phyloP scores from a whole-genome alignment of 2,329 filamentous ascomycete species.

The Myrmaecium sp. region DNA sequence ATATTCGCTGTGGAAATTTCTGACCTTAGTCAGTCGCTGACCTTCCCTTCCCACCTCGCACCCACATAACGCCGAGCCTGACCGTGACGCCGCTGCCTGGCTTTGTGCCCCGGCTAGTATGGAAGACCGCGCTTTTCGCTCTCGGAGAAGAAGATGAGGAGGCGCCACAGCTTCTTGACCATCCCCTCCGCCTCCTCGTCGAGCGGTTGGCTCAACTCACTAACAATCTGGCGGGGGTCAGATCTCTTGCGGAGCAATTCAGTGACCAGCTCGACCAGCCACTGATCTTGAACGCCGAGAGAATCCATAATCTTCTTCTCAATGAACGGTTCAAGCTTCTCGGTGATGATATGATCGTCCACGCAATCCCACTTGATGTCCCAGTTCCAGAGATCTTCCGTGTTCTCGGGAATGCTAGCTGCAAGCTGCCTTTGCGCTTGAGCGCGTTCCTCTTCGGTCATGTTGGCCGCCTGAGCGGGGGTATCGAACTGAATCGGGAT shows the following conservation, averaged over 20 bases:
- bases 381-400: slow-evolving; percentile 82
- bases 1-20: no score
- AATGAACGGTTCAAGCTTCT: slow-evolving; percentile 84
- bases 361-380: slow-evolving; percentile 83
- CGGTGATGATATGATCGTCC: slow-evolving; percentile 61
- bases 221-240: slow-evolving; percentile 62
- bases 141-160: slow-evolving; percentile 96
- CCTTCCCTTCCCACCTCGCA: no score
- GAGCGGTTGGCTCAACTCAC: slow-evolving; percentile 63
- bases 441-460: slow-evolving; percentile 75
- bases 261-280: slow-evolving; percentile 84
- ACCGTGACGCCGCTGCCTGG: no score
- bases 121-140: slow-evolving; percentile 70
- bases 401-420: slow-evolving; percentile 75
- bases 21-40: no score
- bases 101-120: no score
- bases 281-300: slow-evolving; percentile 87
- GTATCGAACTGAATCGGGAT: slow-evolving; percentile 29
- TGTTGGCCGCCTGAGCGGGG: slow-evolving; percentile 26
- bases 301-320: slow-evolving; percentile 98
- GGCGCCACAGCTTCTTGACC: slow-evolving; percentile 93
- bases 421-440: slow-evolving; percentile 70
- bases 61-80: no score
- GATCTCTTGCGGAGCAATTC: slow-evolving; percentile 65
- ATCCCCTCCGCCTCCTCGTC: slow-evolving; percentile 90